Percentiles rank a stretch among this genome's conserved stretches.
Evolutionary conservation across 2,329 filamentous ascomycete genomes (phyloP).

Genomic region (Arthrobotrys sinensis): DNA sequence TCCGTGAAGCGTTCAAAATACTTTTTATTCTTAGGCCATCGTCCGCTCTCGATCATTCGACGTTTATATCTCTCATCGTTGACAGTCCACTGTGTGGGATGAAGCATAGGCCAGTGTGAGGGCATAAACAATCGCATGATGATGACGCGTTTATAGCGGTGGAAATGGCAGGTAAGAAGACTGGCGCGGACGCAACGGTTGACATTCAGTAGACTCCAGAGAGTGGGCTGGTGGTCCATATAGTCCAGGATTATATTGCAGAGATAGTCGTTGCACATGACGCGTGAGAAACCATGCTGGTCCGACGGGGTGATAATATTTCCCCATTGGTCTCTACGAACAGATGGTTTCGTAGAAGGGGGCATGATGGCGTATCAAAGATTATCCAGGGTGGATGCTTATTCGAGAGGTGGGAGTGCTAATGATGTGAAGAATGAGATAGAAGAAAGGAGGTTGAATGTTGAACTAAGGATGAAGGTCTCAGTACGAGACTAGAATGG

Average conservation of each 20-base stretch:
- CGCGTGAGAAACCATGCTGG: conserved; percentile 2
- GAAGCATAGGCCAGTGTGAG: conserved; percentile 20
- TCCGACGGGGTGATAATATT: background rate
- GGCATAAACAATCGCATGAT: conserved; percentile 18
- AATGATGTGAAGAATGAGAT: background rate
- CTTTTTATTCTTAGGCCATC: conserved; percentile 28
- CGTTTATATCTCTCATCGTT: conserved; percentile 14
- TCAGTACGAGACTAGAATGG: too few species aligned
- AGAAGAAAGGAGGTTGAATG: background rate
- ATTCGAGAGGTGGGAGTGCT: background rate
- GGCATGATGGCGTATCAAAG: background rate
- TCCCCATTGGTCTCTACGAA: conserved; percentile 7
- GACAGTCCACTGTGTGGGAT: conserved; percentile 19
- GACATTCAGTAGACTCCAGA: conserved; percentile 39
- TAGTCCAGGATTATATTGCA: conserved; percentile 20
- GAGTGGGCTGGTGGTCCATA: conserved; percentile 8
- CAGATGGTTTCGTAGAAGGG: background rate
- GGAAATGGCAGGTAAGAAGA: conserved; percentile 19
- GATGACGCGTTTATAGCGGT: conserved; percentile 14
- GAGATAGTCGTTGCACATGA: conserved; percentile 40
- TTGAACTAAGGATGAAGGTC: background rate
- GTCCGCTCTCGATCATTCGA: conserved; percentile 10
- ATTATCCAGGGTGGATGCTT: background rate
- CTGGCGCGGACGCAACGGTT: conserved; percentile 16
- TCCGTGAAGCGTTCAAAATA: conserved; percentile 50